Conservation (phyloP, 768 basidiomycete species). For the Auricularia cornea region DNA sequence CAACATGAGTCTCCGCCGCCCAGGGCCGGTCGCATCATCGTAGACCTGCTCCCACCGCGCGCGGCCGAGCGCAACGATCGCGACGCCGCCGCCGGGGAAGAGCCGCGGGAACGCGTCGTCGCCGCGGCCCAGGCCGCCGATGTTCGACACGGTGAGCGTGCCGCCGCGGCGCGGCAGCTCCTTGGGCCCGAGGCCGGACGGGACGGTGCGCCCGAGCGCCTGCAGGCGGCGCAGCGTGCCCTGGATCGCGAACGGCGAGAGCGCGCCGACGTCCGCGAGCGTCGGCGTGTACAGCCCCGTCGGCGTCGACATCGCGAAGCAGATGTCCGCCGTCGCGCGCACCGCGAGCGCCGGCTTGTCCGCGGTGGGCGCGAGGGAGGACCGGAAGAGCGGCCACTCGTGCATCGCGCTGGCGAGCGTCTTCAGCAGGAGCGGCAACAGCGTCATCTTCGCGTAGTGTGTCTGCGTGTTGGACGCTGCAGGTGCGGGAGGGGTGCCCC, state of each 20-base stretch:
- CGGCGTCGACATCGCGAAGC: constrained; percentile 68
- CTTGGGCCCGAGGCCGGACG: constrained; percentile 49
- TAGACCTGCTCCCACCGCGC: constrained; percentile 58
- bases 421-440: constrained; percentile 78
- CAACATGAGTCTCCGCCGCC: constrained; percentile 43
- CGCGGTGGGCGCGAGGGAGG: constrained; percentile 49
- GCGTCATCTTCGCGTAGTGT: constrained; percentile 61
- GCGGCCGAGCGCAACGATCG: constrained; percentile 73
- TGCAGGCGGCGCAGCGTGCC: constrained; percentile 53
- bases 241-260: constrained; percentile 53
- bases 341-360: constrained; percentile 61
- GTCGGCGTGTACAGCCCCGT: constrained; percentile 81
- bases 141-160: constrained; percentile 73
- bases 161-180: constrained; percentile 73
- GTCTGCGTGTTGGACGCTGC: constrained; percentile 26
- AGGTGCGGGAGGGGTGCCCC: constrained; percentile 3
- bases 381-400: constrained; percentile 77
- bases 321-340: constrained; percentile 68
- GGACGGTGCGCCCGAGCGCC: constrained; percentile 57
- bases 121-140: constrained; percentile 71
- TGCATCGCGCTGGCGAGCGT: constrained; percentile 71
- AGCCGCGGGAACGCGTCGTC: constrained; percentile 66
- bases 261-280: constrained; percentile 43
- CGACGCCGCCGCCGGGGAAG: constrained; percentile 75
- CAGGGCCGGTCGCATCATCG: constrained; percentile 51